A percentile compares a stretch with the other conserved stretches of the same genome.
Evolutionary conservation across 345 rosid species (phyloP).

Genomic region (Eucalyptus cloeziana): DNA sequence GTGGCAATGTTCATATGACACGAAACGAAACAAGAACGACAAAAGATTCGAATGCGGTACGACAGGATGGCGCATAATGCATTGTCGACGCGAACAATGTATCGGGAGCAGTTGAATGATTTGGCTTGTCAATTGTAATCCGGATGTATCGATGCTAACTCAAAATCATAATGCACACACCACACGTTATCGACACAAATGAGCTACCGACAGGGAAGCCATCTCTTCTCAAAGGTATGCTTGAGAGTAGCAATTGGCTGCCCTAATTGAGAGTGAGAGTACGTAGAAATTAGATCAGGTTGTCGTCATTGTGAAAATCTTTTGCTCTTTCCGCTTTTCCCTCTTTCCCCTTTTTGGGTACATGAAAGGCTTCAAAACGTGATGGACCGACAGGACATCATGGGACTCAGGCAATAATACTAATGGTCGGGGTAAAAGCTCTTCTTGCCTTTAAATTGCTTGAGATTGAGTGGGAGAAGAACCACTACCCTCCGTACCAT

Average conservation of each 20-base stretch:
- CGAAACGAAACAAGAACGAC: background rate
- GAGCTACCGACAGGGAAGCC: background rate
- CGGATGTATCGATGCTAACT: background rate
- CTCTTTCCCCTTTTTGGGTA: background rate
- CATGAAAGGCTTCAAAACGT: background rate
- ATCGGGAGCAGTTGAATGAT: background rate
- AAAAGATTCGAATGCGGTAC: background rate
- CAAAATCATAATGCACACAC: background rate
- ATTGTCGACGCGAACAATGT: rapidly evolving
- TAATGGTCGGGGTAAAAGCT: background rate
- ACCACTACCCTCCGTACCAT: background rate
- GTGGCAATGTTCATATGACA: background rate
- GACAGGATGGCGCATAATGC: background rate
- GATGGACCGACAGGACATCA: background rate
- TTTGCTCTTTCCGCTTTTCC: background rate
- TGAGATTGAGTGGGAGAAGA: background rate
- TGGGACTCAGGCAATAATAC: background rate
- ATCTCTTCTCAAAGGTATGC: background rate
- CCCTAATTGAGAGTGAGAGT: background rate
- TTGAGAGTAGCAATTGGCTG: background rate
- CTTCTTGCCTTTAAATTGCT: background rate
- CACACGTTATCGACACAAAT: background rate
- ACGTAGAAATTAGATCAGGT: background rate
- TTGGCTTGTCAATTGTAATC: background rate
- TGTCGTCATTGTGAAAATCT: background rate